Base-by-base conservation (phyloP, 2,329 filamentous ascomycete genomes). In the Xylariales sp. region DNA sequence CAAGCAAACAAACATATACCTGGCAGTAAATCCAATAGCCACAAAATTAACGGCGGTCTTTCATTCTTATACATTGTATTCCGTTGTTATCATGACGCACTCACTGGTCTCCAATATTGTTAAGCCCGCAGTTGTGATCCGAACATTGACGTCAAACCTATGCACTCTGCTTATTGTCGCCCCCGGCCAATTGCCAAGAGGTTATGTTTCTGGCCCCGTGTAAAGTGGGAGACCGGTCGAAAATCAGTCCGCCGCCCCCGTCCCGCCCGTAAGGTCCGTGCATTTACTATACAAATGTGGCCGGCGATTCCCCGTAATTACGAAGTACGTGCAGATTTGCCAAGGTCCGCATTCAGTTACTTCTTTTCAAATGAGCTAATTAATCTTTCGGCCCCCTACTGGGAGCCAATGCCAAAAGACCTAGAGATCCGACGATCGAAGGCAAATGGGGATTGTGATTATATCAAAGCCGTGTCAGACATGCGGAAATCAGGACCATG, bases 101-200 rank as follows among this genome's bases (percentile, higher is more conserved):
- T 39, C 36, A 3, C 4, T 39, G 36, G 8, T 23, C n/a, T 8
- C 32, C 14, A 10, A n/a, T 8, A 10, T 54, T 36, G 36, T 4
- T 39, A n/a, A 54, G 16, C 34, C 2, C 14, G 8, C 5, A 12
- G 3, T 3, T 23, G 34, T 23, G 16, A 34, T 23, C 16, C 18
- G 7, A 1, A 39, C 3, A 32, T 39, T 54, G 14, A 3, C 50
- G 14, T 54, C 9, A 9, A 16, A 23, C 16, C 0, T 18, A 54
- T 54, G 50, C 50, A 18, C 50, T 23, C 32, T 54, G 50, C 50
- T 54, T 54, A 54, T 54, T 18, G 32, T 54, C 5, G 50, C 23
- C 16, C 7, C 3, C 32, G 4, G 12, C 9, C 16, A 54, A 41
- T 34, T 6, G 9, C 54, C 28, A 10, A 12, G 7, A 6, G n/a